Base-by-base conservation (phyloP, 148 eudicot species). In the Fallopia convolvulus region DNA sequence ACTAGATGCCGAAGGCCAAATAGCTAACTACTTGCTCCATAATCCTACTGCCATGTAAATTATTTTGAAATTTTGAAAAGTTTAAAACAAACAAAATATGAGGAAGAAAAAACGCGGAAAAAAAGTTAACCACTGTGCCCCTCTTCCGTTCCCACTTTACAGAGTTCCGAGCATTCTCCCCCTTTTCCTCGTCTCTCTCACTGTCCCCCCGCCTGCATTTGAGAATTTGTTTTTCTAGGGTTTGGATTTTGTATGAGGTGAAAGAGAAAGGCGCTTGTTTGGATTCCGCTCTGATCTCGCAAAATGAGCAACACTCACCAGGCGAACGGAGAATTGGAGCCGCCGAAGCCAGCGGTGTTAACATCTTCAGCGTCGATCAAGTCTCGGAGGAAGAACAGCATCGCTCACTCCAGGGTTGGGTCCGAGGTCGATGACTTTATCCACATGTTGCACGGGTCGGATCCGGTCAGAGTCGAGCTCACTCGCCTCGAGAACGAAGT, bases 381-480 rank as follows among this genome's bases (percentile, higher is more conserved):
- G 81, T 75, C 77, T 5, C 83, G 88, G 79, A 85, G 78, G 83
- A 88, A 85, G 86, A 77, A 36, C 11, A 17, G 55, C 53, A 23
- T 26, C 17, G 33, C 52, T 20, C 76, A 42, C 47, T 74, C 76
- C 20, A 75, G 90, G 66, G 84, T 83, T 17, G 86, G 87, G 50
- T 82, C 91, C 2, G 92, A 89, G 3, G 82, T 71, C 5, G 93
- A 94, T 40, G 95, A 94, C 60, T 66, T 89, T 71, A 48, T 88
- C 61, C 80, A 83, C 44, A 74, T 83, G 75, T 78, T 92, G 41
- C 98, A 94, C 79, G 98, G 97, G 15, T 94, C 98, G 8, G 97
- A 94, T 90, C 98, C 98, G n/a, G 82, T 94, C 72, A 83, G 92
- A 8, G 83, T 92, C 63, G 98, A 94, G 88, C 96, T 94, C 79